These are phyloP conservation scores for Leishmania mexicana DNA, from an alignment of 208 protist species.

Conservation along the genomic window DNA sequence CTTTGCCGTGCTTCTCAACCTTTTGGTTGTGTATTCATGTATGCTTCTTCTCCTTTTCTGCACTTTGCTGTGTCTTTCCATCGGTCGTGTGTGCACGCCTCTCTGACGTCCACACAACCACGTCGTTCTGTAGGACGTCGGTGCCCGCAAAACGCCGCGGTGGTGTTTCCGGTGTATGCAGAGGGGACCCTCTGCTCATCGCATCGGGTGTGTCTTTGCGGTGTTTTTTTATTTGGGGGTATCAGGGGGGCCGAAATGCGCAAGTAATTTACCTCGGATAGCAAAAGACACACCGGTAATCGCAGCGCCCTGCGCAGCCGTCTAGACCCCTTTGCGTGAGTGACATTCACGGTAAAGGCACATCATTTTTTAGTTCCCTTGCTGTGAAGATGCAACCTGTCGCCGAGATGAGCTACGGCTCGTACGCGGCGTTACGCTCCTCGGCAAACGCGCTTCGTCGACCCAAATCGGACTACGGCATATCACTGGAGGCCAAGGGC, in stretches of 20 bases:
- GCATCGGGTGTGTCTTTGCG: not conserved
- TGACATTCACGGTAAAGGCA: not conserved
- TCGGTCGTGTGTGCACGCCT: not conserved
- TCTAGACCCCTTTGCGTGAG: not conserved
- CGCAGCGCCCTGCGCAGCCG: not conserved
- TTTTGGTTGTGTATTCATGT: not conserved
- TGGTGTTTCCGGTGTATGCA: not conserved
- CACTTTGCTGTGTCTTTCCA: not conserved
- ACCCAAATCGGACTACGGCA: conserved; percentile 20
- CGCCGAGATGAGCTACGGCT: not conserved
- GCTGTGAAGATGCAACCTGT: not conserved
- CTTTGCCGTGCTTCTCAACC: not conserved
- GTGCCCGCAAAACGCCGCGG: not conserved
- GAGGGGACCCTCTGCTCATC: not conserved
- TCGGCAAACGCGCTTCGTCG: not conserved
- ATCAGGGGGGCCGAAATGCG: no score
- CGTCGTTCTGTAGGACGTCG: not conserved
- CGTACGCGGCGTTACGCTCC: not conserved
- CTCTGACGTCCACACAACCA: not conserved
- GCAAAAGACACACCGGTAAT: not conserved
- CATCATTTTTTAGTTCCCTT: not conserved
- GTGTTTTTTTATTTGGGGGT: not conserved
- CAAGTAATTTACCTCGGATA: no score
- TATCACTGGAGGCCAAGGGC: conserved; percentile 5
- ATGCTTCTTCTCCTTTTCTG: not conserved